Evolutionary conservation across 345 rosid species (phyloP).

Genomic region (Corymbia maculata): DNA sequence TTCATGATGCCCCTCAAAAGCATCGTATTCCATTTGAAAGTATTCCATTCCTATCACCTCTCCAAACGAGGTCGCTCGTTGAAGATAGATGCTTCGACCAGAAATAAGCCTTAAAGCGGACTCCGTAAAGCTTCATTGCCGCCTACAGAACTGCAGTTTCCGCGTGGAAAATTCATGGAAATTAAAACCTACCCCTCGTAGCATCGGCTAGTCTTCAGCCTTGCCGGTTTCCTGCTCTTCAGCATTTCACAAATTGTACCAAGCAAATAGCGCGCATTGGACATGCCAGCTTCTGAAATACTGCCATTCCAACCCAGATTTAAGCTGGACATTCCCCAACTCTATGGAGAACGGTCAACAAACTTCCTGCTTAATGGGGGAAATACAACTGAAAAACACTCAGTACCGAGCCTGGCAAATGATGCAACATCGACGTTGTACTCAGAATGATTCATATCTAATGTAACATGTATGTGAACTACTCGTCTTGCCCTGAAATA

Average conservation of each 20-base stretch:
- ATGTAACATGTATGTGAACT: background rate
- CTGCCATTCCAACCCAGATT: background rate
- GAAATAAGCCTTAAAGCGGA: background rate
- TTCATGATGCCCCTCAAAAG: background rate
- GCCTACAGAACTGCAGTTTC: background rate
- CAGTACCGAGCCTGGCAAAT: background rate
- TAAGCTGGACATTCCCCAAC: background rate
- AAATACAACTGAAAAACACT: background rate
- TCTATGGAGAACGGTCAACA: background rate
- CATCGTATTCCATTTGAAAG: background rate
- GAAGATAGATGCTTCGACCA: background rate
- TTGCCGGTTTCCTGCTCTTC: background rate
- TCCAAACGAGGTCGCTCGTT: background rate
- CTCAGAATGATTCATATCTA: background rate
- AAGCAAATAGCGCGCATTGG: background rate
- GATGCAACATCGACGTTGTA: background rate
- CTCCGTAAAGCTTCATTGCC: background rate
- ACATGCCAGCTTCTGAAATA: background rate
- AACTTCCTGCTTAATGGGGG: background rate
- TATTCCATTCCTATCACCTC: background rate
- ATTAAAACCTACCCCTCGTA: background rate
- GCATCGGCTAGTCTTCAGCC: background rate
- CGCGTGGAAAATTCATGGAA: background rate
- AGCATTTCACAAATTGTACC: background rate
- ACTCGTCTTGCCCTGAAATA: background rate